Evolutionary conservation across 176 grass and related monocot genomes (phyloP).

Genomic region (Hyparrhenia diplandra): DNA sequence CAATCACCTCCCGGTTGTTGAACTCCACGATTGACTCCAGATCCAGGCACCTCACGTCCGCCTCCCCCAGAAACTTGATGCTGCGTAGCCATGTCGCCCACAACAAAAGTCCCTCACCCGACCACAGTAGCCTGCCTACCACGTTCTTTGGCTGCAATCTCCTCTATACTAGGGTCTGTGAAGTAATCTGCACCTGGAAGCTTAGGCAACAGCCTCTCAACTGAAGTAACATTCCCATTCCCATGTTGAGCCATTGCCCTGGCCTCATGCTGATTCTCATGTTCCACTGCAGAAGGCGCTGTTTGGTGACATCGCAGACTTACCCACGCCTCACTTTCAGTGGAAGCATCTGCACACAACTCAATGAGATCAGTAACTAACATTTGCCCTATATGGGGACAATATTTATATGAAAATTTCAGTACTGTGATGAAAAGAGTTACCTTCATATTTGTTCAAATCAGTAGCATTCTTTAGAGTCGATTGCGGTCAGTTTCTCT

Average conservation of each 20-base stretch:
- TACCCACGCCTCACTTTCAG: slow-evolving; percentile 25
- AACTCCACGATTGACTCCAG: slow-evolving; percentile 71
- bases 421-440: no score
- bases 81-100: slow-evolving; percentile 65
- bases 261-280: slow-evolving; percentile 31
- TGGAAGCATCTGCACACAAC: slow-evolving; percentile 27
- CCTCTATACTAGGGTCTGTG: slow-evolving; percentile 60
- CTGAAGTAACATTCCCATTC: slow-evolving; percentile 38
- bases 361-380: slow-evolving; percentile 9
- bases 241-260: slow-evolving; percentile 17
- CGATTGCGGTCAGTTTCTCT: no score
- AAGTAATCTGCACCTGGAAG: slow-evolving; percentile 69
- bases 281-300: slow-evolving; percentile 26
- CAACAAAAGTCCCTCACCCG: slow-evolving; percentile 62
- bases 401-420: no score
- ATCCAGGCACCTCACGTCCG: slow-evolving; percentile 69
- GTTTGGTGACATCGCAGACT: slow-evolving; percentile 5
- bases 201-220: slow-evolving; percentile 65
- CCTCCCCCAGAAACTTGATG: slow-evolving; percentile 74
- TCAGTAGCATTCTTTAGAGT: no score
- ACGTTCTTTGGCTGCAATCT: slow-evolving; percentile 80
- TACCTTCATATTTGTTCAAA: no score
- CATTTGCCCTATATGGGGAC: neutral
- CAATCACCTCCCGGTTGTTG: slow-evolving; percentile 77
- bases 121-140: slow-evolving; percentile 62